A percentile compares a stretch with the other conserved stretches of the same genome.
Conservation (phyloP, 2,329 filamentous ascomycete genomes). For the Sclerotinia spermophila region DNA sequence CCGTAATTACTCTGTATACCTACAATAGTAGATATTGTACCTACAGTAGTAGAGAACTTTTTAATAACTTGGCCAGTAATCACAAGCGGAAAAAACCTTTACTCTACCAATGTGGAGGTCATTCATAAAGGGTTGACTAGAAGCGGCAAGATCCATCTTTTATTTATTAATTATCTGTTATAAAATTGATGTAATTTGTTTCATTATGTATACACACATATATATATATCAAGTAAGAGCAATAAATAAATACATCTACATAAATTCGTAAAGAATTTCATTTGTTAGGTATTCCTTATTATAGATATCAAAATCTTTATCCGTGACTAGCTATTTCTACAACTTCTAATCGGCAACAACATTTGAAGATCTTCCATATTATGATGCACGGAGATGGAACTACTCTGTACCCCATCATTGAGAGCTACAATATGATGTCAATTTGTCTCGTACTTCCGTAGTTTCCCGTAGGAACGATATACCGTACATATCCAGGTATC, state of each 20-base stretch:
- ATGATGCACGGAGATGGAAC: background rate
- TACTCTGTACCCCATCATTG: conserved; percentile 7
- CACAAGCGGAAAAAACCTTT: conserved; percentile 7
- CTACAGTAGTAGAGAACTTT: background rate
- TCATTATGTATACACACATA: background rate
- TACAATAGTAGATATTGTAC: too few relatives aligned
- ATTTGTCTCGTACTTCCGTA: background rate
- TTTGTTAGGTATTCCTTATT: background rate
- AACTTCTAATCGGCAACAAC: background rate
- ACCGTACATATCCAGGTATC: background rate
- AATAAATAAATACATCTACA: background rate
- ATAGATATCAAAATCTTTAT: background rate
- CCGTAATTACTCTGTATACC: too few relatives aligned
- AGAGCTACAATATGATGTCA: background rate
- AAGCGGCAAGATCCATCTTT: background rate
- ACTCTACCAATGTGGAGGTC: background rate
- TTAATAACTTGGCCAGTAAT: background rate
- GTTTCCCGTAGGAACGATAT: conserved; percentile 2
- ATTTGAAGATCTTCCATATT: background rate
- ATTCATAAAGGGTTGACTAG: background rate
- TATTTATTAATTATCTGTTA: background rate
- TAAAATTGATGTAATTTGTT: background rate
- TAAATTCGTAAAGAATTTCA: background rate
- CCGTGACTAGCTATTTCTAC: background rate
- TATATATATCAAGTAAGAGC: background rate